These are phyloP conservation scores for Eucalyptus marginata DNA, from an alignment of 345 rosid genomes.

Conservation along the genomic window DNA sequence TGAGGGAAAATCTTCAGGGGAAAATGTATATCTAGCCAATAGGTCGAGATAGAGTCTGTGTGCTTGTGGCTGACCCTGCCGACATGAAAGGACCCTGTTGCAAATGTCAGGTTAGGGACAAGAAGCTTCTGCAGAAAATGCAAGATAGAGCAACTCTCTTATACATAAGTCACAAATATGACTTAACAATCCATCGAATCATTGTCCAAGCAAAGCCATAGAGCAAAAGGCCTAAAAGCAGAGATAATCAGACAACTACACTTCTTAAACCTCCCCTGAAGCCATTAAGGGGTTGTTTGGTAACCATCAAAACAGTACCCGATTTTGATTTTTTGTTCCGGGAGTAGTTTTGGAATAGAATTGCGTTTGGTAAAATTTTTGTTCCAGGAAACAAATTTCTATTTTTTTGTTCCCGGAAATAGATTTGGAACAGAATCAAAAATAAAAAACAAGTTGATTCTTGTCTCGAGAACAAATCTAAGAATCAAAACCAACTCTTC, in stretches of 20 bases:
- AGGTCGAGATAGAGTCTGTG: slow-evolving; percentile 42
- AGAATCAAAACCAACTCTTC: too few relatives aligned
- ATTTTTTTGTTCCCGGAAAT: too few relatives aligned
- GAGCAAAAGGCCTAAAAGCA: background rate
- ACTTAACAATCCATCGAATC: background rate
- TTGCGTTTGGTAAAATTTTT: too few relatives aligned
- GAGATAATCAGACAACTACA: background rate
- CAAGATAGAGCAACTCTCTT: background rate
- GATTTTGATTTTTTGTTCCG: too few relatives aligned
- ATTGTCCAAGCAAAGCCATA: background rate
- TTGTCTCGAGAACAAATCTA: too few relatives aligned
- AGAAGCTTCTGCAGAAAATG: background rate
- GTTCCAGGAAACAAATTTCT: too few relatives aligned
- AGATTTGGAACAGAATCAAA: too few relatives aligned
- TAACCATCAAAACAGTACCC: too few relatives aligned
- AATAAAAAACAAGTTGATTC: too few relatives aligned
- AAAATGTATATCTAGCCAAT: slow-evolving; percentile 19
- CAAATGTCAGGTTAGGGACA: background rate
- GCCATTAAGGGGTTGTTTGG: background rate
- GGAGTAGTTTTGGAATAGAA: too few relatives aligned
- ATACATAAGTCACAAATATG: background rate
- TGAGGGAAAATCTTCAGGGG: slow-evolving; percentile 1
- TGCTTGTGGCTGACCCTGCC: slow-evolving; percentile 43
- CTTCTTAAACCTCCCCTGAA: background rate
- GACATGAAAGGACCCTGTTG: slow-evolving; percentile 27